Evolutionary conservation across 805 yeast species (phyloP).

Genomic region (Cyberlindnera meyerae): DNA sequence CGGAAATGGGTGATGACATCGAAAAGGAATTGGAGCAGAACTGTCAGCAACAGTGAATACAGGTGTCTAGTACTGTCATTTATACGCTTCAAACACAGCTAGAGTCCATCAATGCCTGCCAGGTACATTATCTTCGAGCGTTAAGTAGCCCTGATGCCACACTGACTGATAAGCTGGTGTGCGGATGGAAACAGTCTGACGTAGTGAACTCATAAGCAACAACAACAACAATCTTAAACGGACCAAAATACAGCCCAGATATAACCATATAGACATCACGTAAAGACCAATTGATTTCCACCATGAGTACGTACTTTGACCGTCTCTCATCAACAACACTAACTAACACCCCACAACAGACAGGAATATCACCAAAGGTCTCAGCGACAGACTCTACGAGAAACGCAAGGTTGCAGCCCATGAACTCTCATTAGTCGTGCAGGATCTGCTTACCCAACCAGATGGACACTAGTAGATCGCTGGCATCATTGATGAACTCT

Average conservation of each 20-base stretch:
- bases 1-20: conserved; percentile 9
- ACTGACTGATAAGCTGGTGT: too few species aligned
- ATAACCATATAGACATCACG: too few species aligned
- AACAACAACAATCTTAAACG: too few species aligned
- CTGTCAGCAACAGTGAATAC: conserved; percentile 32
- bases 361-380: conserved; percentile 59
- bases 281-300: too few species aligned
- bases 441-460: too few species aligned
- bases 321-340: too few species aligned
- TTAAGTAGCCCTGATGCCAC: too few species aligned
- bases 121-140: too few species aligned
- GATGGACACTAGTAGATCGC: conserved; percentile 58
- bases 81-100: not conserved
- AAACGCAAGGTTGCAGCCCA: conserved; percentile 74
- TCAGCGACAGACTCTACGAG: conserved; percentile 70
- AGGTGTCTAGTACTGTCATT: not conserved
- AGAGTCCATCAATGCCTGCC: too few species aligned
- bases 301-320: conserved; percentile 8
- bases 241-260: too few species aligned
- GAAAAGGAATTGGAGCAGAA: conserved; percentile 46
- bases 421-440: conserved; percentile 56
- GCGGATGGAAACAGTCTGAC: too few species aligned
- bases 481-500: conserved; percentile 63
- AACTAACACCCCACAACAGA: conserved; percentile 33
- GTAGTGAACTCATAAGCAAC: too few species aligned